A percentile compares a stretch with the other conserved stretches of the same genome.
phyloP scores from a whole-genome alignment of 106 monocot species.

The Amphibolis antarctica region DNA sequence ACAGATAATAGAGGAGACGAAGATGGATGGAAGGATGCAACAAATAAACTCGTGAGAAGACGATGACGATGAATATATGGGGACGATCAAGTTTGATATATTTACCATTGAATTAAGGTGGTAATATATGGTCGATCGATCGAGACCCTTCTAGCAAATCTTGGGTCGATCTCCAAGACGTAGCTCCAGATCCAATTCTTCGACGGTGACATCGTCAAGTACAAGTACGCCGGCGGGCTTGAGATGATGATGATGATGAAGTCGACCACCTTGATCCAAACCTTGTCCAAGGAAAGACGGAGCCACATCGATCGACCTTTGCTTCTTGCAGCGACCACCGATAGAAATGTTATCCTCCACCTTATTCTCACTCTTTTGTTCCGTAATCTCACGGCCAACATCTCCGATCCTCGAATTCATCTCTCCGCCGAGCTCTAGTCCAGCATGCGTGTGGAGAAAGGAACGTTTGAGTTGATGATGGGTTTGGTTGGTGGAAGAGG shows the following conservation, averaged over 20 bases:
- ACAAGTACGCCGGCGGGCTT: slow-evolving; percentile 6
- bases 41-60: too few relatives aligned
- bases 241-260: not conserved
- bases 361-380: slow-evolving; percentile 9
- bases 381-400: not conserved
- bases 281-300: not conserved
- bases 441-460: not conserved
- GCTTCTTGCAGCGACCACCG: slow-evolving; percentile 11
- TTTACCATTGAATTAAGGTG: too few relatives aligned
- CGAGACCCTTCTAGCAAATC: not conserved
- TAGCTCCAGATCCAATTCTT: slow-evolving; percentile 66
- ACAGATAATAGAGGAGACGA: too few relatives aligned
- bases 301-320: not conserved
- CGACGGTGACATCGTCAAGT: slow-evolving; percentile 11
- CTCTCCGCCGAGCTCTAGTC: not conserved
- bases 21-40: too few relatives aligned
- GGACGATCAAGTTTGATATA: too few relatives aligned
- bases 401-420: not conserved
- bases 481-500: not conserved
- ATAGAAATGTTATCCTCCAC: not conserved
- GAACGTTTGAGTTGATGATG: not conserved
- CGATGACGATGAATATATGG: too few relatives aligned
- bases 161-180: slow-evolving; percentile 37
- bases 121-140: too few relatives aligned
- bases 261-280: not conserved